Evolutionary conservation across 2,329 filamentous ascomycete species (phyloP).

Genomic region (Botrytis fabae): DNA sequence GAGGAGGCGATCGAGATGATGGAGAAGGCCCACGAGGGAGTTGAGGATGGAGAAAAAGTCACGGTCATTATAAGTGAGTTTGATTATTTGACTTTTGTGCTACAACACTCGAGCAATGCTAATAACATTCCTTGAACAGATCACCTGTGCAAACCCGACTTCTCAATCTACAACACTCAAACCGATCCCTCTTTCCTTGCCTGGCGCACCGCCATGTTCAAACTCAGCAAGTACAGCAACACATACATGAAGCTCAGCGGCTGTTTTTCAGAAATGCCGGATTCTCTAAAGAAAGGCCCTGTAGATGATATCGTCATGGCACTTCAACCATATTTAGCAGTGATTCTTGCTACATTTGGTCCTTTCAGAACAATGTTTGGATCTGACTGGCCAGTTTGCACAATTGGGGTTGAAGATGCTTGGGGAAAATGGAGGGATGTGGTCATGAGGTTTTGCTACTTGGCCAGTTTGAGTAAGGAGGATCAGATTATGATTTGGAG

Average conservation of each 20-base stretch:
- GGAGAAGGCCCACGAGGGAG: slow-evolving; percentile 61
- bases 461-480: slow-evolving; percentile 59
- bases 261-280: slow-evolving; percentile 74
- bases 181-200: slow-evolving; percentile 52
- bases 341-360: slow-evolving; percentile 72
- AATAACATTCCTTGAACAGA: slow-evolving; percentile 50
- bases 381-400: slow-evolving; percentile 92
- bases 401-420: slow-evolving; percentile 58
- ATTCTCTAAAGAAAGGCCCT: slow-evolving; percentile 50
- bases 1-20: slow-evolving; percentile 72
- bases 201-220: slow-evolving; percentile 69
- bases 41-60: slow-evolving; percentile 57
- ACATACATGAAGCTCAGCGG: slow-evolving; percentile 95
- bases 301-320: slow-evolving; percentile 60
- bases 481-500: slow-evolving; percentile 70
- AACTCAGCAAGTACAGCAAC: slow-evolving; percentile 61
- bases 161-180: slow-evolving; percentile 59
- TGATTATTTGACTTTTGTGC: not conserved
- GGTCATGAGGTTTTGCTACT: slow-evolving; percentile 66
- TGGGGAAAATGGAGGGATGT: slow-evolving; percentile 77
- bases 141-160: slow-evolving; percentile 86
- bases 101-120: slow-evolving; percentile 6
- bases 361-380: slow-evolving; percentile 79
- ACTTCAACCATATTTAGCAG: slow-evolving; percentile 69
- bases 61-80: slow-evolving; percentile 41